Evolutionary conservation across 805 yeast genomes (phyloP), one percentile per base, ranked within the genome.

Genomic region (Metschnikowia lochheadii): DNA sequence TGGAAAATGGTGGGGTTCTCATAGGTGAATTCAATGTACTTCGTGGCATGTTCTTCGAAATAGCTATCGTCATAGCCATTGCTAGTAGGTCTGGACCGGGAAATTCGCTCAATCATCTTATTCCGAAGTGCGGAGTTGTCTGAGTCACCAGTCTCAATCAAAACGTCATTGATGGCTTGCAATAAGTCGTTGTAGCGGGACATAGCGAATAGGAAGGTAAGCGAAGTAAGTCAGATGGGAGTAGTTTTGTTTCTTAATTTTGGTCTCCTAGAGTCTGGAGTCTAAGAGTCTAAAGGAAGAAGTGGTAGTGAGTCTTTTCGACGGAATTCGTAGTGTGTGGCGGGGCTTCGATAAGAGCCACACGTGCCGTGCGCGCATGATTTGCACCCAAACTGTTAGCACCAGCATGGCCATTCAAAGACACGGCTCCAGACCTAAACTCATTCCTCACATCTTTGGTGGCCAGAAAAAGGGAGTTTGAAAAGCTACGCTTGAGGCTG

Each of bases 1-100:
- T 88, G 96, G 71, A 68, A 87, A 37, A 82, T 82, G 15, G 95
- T 87, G 44, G 96, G 96, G 58, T 79, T 80, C 34, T 75, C 69
- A 63, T 83, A 82, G 46, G 89, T 85, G 72, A 88, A 88, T 55
- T 82, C 81, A 52, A 87, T 77, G 67, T 84, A 87, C 40, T 77
- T 73, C n/a, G 79, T 64, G 37, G 73, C 70, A 49, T 60, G 61
- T 20, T 54, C 39, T 23, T 57, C 60, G 50, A 49, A 67, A 50
- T 56, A 65, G 11, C 54, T 52, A n/a, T 55, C 56, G 31, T 57
- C 44, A 49, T 62, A 61, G 15, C 43, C 36, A 13, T 29, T 46
- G 15, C 48, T 11, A 7, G 40, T n/a, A 10, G 51, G 10, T 20
- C 38, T 21, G 15, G 51, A 46, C 36, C 37, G 45, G 21, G 44